Evolutionary conservation across 306 rosid species (phyloP).

Genomic region (Erythrophleum fordii): DNA sequence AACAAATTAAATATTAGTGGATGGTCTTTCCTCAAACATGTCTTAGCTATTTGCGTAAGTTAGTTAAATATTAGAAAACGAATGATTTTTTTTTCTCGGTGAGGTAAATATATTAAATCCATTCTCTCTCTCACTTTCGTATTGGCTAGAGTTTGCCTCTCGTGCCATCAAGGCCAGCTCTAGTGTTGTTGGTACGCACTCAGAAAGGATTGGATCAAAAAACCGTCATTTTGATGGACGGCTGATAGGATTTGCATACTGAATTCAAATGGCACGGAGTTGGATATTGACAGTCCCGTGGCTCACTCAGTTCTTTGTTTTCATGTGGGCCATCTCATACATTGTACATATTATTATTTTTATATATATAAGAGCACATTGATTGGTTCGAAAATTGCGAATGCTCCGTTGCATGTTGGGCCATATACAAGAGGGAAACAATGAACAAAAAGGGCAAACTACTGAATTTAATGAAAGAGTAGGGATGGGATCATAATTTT

Average conservation of each 20-base stretch:
- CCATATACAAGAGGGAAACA: background rate
- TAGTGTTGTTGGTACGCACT: background rate
- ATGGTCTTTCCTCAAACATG: too few species aligned
- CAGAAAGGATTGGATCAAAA: background rate
- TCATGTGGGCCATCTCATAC: background rate
- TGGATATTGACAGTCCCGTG: conserved; percentile 41
- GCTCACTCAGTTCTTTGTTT: background rate
- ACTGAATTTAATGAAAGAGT: background rate
- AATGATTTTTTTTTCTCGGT: too few species aligned
- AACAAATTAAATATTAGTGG: too few species aligned
- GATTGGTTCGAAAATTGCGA: background rate
- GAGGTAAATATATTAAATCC: too few species aligned
- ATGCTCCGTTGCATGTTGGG: background rate
- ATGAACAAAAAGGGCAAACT: background rate
- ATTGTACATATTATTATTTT: background rate
- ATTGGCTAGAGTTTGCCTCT: background rate
- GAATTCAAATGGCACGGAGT: background rate
- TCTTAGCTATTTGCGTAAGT: too few species aligned
- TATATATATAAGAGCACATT: background rate
- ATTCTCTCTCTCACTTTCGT: background rate
- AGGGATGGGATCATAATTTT: background rate
- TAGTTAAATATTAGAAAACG: too few species aligned
- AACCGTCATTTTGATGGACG: conserved; percentile 13
- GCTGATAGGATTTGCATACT: background rate
- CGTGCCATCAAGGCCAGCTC: background rate